These are phyloP conservation scores for Fereydounia khargensis DNA, from an alignment of 1,284 basidiomycete species.

Conservation along the genomic window DNA sequence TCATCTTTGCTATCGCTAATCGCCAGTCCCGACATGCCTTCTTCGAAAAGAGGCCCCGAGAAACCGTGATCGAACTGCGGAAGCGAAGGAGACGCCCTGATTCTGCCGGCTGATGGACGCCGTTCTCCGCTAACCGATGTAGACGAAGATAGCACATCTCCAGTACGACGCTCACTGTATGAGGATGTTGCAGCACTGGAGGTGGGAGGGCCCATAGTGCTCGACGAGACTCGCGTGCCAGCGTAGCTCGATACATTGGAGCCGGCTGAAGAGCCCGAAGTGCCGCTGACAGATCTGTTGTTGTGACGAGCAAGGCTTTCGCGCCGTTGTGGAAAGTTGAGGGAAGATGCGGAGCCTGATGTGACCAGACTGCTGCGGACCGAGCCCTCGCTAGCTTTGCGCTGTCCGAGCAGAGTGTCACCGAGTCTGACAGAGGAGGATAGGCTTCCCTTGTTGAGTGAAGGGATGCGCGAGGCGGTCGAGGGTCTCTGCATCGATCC, in stretches of 20 bases:
- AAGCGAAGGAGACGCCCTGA: conserved; percentile 17
- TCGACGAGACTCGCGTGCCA: too few species aligned
- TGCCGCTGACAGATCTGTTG: too few species aligned
- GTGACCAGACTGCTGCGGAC: conserved; percentile 12
- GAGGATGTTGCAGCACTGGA: too few species aligned
- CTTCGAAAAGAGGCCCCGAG: conserved; percentile 18
- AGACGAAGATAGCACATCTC: conserved; percentile 2
- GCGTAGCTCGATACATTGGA: too few species aligned
- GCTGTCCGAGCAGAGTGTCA: conserved; percentile 25
- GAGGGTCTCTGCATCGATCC: conserved; percentile 14
- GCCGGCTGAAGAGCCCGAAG: too few species aligned
- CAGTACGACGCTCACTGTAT: too few species aligned
- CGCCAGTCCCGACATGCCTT: too few species aligned
- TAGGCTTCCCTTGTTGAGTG: conserved; percentile 17
- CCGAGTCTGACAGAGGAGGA: conserved; percentile 25
- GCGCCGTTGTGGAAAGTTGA: conserved; percentile 18
- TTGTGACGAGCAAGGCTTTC: conserved; percentile 19
- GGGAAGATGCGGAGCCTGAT: conserved; percentile 19
- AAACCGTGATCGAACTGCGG: conserved; percentile 24
- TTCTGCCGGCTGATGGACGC: conserved; percentile 2
- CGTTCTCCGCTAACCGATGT: conserved; percentile 5
- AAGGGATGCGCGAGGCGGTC: conserved; percentile 23
- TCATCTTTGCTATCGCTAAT: too few species aligned
- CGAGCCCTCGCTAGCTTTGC: conserved; percentile 25
- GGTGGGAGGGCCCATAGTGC: conserved; percentile 22